Evolutionary conservation across 768 basidiomycete species (phyloP), one percentile per base, ranked within the genome.

Genomic region (Termitomyces sp.): DNA sequence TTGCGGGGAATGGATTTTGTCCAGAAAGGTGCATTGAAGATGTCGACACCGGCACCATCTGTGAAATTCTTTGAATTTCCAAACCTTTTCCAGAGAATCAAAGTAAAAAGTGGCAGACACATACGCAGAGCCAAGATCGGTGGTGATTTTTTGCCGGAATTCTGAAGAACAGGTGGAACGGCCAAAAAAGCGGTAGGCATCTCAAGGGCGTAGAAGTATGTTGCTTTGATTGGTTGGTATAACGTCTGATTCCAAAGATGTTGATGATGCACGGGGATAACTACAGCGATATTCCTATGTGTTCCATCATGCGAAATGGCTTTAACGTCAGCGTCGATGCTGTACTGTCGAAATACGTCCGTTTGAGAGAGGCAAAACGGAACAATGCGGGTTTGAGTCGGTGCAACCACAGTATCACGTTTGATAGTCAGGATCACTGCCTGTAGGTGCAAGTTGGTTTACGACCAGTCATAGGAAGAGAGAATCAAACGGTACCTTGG

Each of bases 31-130:
- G 73, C 67, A 6, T 64, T 59, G 40, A 84, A 58, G 8, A 91
- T 79, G 59, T 94, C 87, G 5, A 91, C 90, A 1, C 94, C 94
- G 1, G 94, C 93, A 2, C 94, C 94, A 69, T 96, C 90, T 92
- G 61, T 33, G 43, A 43, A 42, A 47, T 4, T 57, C 22, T 57
- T 26, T 33, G 30, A 35, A 26, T 26, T 46, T 6, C 40, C 10
- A 20, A 40, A n/a, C 10, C 8, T 57, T 44, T 26, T 26, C 26
- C 26, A 26, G 26, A 26, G 16, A 22, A 33, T 5, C 7, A 5
- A 22, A 47, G 35, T 7, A n/a, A 16, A 35, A 48, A 50, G n/a
- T 12, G 6, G 26, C 20, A 3, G 18, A 32, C 1, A 78, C 81
- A 62, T 61, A 89, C 89, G 86, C 57, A 93, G 71, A 28, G 85